Conservation (phyloP, 192 early-diverging fungal species). For the Martensiomyces pterosporus region DNA sequence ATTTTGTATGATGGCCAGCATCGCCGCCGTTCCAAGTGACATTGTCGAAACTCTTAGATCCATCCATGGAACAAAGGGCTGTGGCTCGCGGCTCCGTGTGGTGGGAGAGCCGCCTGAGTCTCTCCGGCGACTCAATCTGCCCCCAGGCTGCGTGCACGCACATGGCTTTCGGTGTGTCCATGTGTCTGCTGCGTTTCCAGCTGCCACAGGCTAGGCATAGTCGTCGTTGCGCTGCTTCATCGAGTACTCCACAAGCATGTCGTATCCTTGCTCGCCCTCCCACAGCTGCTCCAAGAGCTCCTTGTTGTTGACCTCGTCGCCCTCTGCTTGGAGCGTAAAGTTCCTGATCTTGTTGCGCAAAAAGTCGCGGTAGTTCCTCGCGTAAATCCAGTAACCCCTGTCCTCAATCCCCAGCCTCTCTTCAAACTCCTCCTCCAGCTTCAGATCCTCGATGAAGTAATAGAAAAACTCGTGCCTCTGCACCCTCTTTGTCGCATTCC, state of each 20-base stretch:
- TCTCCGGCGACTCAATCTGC: no score
- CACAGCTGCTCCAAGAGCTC: slow-evolving; percentile 1
- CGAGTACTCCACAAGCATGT: slow-evolving; percentile 6
- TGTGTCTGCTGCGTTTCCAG: not conserved
- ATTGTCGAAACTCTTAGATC: no score
- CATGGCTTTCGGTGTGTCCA: not conserved
- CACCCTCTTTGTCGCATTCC: slow-evolving; percentile 6
- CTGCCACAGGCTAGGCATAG: not conserved
- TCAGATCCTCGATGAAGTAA: slow-evolving; percentile 28
- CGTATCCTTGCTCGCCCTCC: slow-evolving; percentile 15
- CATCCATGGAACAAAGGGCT: no score
- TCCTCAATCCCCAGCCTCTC: slow-evolving; percentile 32
- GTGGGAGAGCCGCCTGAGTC: no score
- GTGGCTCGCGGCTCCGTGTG: no score
- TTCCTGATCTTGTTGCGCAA: slow-evolving; percentile 27
- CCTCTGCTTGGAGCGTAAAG: slow-evolving; percentile 1
- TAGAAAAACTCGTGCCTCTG: slow-evolving; percentile 37
- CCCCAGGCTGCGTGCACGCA: no score
- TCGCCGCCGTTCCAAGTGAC: no score
- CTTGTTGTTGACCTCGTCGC: slow-evolving; percentile 1
- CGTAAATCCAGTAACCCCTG: slow-evolving; percentile 36
- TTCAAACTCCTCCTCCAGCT: slow-evolving; percentile 48
- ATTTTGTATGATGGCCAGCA: no score
- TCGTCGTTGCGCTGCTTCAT: slow-evolving; percentile 4
- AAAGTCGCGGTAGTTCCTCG: slow-evolving; percentile 44